phyloP scores from a whole-genome alignment of 768 basidiomycete genomes.

The Mycena venus region DNA sequence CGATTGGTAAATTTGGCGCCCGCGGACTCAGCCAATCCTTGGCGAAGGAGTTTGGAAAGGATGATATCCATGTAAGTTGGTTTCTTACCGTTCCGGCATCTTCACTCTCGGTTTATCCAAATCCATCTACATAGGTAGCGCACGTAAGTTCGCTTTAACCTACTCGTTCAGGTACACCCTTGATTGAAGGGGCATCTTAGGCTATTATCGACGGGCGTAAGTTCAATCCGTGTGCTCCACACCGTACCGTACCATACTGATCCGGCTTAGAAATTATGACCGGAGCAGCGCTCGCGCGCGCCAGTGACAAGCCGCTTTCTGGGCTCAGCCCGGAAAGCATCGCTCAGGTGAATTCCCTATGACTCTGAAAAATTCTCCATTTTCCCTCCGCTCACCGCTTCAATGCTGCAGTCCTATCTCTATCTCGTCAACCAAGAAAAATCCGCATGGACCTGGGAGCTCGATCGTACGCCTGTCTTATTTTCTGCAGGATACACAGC shows the following conservation, averaged over 20 bases:
- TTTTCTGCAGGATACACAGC: background rate
- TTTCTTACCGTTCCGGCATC: background rate
- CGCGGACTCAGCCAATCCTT: slow-evolving; percentile 78
- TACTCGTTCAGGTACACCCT: background rate
- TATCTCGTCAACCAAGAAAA: slow-evolving; percentile 77
- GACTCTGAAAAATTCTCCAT: too few species aligned
- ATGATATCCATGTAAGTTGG: slow-evolving; percentile 77
- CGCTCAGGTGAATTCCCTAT: slow-evolving; percentile 69
- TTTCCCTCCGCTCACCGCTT: background rate
- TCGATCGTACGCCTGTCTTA: slow-evolving; percentile 72
- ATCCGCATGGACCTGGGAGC: slow-evolving; percentile 84
- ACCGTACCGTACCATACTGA: background rate
- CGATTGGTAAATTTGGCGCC: slow-evolving; percentile 73
- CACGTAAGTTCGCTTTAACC: slow-evolving; percentile 7
- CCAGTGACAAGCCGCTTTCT: background rate
- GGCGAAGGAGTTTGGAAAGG: slow-evolving; percentile 79
- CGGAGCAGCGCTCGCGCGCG: background rate
- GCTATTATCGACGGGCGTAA: slow-evolving; percentile 14
- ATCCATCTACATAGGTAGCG: background rate
- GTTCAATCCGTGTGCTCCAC: background rate
- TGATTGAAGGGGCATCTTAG: background rate
- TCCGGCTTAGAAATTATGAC: background rate
- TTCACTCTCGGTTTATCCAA: background rate
- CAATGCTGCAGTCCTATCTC: slow-evolving; percentile 68
- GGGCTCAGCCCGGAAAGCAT: slow-evolving; percentile 76